phyloP scores from a whole-genome alignment of 768 basidiomycete genomes.

The Lentinus tigrinus region DNA sequence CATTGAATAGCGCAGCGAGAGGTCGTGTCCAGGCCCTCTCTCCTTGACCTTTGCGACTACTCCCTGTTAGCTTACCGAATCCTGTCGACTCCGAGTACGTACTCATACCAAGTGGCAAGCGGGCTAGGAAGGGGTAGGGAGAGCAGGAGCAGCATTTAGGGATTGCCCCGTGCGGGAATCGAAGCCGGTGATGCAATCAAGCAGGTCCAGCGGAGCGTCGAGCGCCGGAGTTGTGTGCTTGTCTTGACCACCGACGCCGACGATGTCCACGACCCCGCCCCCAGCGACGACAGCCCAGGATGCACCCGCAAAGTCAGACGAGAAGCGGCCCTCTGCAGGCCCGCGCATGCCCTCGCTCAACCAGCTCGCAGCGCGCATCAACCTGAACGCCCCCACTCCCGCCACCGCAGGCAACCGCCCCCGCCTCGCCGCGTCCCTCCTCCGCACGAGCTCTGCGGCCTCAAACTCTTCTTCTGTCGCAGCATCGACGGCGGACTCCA shows the following conservation, averaged over 20 bases:
- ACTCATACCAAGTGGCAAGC: too few relatives aligned
- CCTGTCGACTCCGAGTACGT: too few relatives aligned
- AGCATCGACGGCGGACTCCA: slow-evolving; percentile 52
- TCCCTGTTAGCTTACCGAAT: too few relatives aligned
- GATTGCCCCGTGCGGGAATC: too few relatives aligned
- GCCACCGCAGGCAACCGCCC: slow-evolving; percentile 49
- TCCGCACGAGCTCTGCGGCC: slow-evolving; percentile 58
- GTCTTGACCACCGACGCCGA: slow-evolving; percentile 1
- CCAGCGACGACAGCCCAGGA: slow-evolving; percentile 18
- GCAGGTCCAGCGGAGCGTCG: too few relatives aligned
- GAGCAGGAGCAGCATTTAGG: too few relatives aligned
- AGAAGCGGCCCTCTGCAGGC: slow-evolving; percentile 34
- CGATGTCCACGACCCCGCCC: slow-evolving; percentile 22
- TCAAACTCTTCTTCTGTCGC: slow-evolving; percentile 40
- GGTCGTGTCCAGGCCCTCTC: too few relatives aligned
- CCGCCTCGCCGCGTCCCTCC: slow-evolving; percentile 69
- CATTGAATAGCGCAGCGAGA: too few relatives aligned
- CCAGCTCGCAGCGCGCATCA: slow-evolving; percentile 79
- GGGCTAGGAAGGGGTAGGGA: too few relatives aligned
- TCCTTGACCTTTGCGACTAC: too few relatives aligned
- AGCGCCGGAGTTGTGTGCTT: not conserved
- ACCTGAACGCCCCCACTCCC: slow-evolving; percentile 38
- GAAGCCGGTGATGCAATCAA: too few relatives aligned
- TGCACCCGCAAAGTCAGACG: slow-evolving; percentile 36
- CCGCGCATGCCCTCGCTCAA: slow-evolving; percentile 70